Evolutionary conservation across 2,329 filamentous ascomycete species (phyloP).

Genomic region (Tolypocladium nubicola): DNA sequence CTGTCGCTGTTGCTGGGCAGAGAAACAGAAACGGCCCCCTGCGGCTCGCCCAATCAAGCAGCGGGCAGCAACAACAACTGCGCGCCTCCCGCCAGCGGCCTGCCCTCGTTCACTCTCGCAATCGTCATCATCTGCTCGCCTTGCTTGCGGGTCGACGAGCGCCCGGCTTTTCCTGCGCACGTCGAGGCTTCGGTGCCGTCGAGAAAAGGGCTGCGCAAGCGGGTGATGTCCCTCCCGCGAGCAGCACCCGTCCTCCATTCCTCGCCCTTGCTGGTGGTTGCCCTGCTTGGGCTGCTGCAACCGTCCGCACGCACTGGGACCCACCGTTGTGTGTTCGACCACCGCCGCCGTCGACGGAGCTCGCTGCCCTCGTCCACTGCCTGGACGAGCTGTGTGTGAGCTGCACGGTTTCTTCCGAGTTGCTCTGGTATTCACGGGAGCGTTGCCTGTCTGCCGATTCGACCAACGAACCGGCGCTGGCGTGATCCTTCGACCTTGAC

Average conservation of each 20-base stretch:
- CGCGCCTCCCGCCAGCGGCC: neutral
- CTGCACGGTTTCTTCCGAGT: neutral
- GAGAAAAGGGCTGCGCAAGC: neutral
- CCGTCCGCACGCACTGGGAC: neutral
- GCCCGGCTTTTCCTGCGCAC: neutral
- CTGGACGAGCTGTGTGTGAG: neutral
- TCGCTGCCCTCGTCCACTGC: neutral
- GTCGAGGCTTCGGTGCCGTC: neutral
- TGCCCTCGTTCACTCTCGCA: neutral
- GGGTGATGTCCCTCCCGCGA: neutral
- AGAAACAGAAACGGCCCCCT: neutral
- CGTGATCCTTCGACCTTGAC: neutral
- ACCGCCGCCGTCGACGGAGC: neutral
- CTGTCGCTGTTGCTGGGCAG: conserved; percentile 9
- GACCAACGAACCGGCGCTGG: neutral
- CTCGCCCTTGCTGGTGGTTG: neutral
- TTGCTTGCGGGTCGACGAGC: neutral
- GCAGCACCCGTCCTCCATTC: neutral
- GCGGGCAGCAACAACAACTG: conserved; percentile 7
- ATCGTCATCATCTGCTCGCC: neutral
- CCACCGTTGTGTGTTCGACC: neutral
- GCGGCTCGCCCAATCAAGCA: conserved; percentile 8
- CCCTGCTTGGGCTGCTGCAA: neutral
- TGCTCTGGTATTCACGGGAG: neutral
- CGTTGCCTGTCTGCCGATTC: neutral